Evolutionary conservation across 1,284 basidiomycete genomes (phyloP).

Genomic region (Boletus semigastroideus): DNA sequence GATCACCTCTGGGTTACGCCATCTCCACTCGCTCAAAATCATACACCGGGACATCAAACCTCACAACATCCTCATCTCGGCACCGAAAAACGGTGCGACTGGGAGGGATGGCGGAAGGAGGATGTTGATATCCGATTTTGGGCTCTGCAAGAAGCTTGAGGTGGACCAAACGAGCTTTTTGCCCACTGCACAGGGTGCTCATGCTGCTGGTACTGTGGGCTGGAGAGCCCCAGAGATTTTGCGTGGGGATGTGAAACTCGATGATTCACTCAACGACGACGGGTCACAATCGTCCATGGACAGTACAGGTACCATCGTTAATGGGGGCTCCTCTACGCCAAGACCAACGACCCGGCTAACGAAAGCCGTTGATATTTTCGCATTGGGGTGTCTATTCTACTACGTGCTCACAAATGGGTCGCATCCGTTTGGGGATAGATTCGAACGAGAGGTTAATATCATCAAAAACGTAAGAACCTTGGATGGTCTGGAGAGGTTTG

Average conservation of each 20-base stretch:
- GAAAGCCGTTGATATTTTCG: constrained; percentile 93
- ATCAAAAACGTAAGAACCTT: constrained; percentile 76
- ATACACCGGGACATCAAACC: constrained; percentile 99
- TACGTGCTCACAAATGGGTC: constrained; percentile 85
- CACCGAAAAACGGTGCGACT: constrained; percentile 56
- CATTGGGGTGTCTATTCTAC: constrained; percentile 90
- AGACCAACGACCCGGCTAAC: constrained; percentile 67
- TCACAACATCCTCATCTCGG: constrained; percentile 94
- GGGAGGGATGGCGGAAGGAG: constrained; percentile 58
- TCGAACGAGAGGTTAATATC: constrained; percentile 91
- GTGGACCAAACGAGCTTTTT: constrained; percentile 91
- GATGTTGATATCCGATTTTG: constrained; percentile 96
- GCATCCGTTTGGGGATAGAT: constrained; percentile 90
- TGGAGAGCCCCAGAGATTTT: constrained; percentile 96
- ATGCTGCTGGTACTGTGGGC: constrained; percentile 89
- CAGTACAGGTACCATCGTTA: constrained; percentile 50
- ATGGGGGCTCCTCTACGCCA: constrained; percentile 19
- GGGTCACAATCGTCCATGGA: constrained; percentile 68
- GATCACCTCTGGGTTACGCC: constrained; percentile 85
- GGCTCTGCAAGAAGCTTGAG: constrained; percentile 89
- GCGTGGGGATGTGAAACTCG: constrained; percentile 86
- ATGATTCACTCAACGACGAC: constrained; percentile 67
- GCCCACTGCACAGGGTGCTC: constrained; percentile 76
- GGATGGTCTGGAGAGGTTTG: constrained; percentile 71
- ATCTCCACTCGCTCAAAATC: constrained; percentile 93